Percentiles rank a stretch among this genome's conserved stretches.
These are phyloP conservation scores for Termitomyces sp. DNA, from an alignment of 768 basidiomycete genomes.

Conservation along the genomic window DNA sequence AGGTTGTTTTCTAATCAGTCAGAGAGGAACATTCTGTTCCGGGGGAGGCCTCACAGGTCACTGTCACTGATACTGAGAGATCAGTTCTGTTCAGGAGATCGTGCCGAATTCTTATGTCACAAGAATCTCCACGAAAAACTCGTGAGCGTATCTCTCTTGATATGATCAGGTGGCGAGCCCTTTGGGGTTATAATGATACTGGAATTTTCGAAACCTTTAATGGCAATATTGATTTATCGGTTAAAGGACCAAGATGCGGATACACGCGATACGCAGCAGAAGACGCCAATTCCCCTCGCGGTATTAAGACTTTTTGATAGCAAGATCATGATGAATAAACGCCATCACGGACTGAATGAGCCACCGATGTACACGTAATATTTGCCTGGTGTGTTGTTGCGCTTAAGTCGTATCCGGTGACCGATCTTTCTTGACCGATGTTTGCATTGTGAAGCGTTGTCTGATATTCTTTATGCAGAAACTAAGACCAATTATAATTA, in stretches of 20 bases:
- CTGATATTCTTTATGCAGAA: conserved; percentile 9
- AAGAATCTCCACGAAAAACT: not conserved
- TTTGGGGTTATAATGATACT: not conserved
- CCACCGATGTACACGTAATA: conserved; percentile 15
- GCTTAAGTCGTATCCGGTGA: conserved; percentile 4
- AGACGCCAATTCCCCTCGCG: not conserved
- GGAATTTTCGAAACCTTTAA: not conserved
- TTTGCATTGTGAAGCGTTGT: conserved; percentile 8
- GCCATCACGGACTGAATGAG: conserved; percentile 5
- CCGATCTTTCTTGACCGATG: conserved; percentile 6
- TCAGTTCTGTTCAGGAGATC: not conserved
- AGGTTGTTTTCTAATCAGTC: not conserved
- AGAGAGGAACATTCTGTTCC: not conserved
- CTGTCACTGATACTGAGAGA: not conserved
- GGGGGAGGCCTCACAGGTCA: not conserved
- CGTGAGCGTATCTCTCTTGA: not conserved
- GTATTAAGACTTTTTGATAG: not conserved
- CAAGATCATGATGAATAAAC: not conserved
- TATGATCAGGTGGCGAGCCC: not conserved
- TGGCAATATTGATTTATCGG: not conserved
- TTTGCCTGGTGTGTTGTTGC: not conserved
- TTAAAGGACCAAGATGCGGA: not conserved
- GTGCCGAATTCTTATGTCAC: not conserved
- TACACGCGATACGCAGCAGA: not conserved
- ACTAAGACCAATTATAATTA: conserved; percentile 3